Evolutionary conservation across 768 basidiomycete genomes (phyloP).

Genomic region (Russula vinacea): DNA sequence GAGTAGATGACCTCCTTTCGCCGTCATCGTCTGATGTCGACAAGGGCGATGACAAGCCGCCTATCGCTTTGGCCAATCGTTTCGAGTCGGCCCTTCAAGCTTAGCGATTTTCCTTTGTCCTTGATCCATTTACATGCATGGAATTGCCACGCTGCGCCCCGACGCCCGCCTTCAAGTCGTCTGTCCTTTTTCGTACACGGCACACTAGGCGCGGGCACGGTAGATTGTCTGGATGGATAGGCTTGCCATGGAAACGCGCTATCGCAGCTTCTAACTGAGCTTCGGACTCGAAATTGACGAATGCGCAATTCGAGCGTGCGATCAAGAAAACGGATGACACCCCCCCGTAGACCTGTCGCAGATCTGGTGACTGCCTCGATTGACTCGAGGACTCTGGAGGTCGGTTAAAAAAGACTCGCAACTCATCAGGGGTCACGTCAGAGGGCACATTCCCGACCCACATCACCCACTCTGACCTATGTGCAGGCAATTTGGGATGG

Average conservation of each 20-base stretch:
- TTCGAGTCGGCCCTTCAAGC: slow-evolving; percentile 21
- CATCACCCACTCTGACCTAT: slow-evolving; percentile 91
- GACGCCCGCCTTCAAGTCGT: slow-evolving; percentile 86
- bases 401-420: slow-evolving; percentile 78
- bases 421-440: slow-evolving; percentile 78
- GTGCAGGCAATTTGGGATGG: slow-evolving; percentile 67
- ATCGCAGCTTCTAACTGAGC: slow-evolving; percentile 64
- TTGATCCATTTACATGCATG: slow-evolving; percentile 81
- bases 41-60: slow-evolving; percentile 33
- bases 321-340: slow-evolving; percentile 89
- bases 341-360: slow-evolving; percentile 43
- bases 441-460: slow-evolving; percentile 92
- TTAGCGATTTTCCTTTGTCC: slow-evolving; percentile 45
- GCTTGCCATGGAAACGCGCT: slow-evolving; percentile 63
- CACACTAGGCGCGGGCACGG: slow-evolving; percentile 80
- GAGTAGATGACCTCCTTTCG: slow-evolving; percentile 16
- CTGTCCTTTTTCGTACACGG: slow-evolving; percentile 72
- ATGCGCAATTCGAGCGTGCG: slow-evolving; percentile 91
- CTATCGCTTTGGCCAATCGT: slow-evolving; percentile 27
- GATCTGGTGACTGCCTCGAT: slow-evolving; percentile 20
- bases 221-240: slow-evolving; percentile 65
- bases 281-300: slow-evolving; percentile 80
- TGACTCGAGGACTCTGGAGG: slow-evolving; percentile 23
- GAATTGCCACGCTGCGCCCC: slow-evolving; percentile 86
- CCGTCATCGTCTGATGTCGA: slow-evolving; percentile 44